These are phyloP conservation scores for Raddia guianensis DNA, from an alignment of 176 grass and related monocot species.

Conservation along the genomic window DNA sequence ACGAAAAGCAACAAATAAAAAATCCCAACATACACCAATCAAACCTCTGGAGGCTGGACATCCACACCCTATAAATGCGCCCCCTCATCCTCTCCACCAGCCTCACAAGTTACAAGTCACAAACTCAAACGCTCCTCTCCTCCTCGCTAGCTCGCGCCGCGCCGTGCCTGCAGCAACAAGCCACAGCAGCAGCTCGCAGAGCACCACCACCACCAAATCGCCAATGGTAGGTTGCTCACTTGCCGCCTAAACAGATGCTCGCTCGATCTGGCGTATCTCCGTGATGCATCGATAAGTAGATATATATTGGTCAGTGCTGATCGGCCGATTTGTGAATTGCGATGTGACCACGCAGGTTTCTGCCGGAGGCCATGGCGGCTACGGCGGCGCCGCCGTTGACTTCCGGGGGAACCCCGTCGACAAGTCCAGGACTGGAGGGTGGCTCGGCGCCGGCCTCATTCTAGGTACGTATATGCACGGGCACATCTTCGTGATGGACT, in stretches of 20 bases:
- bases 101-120: not conserved
- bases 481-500: not conserved
- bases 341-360: slow-evolving; percentile 53
- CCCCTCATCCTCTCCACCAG: not conserved
- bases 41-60: not conserved
- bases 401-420: slow-evolving; percentile 72
- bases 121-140: slow-evolving; percentile 28
- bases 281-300: not conserved
- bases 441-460: slow-evolving; percentile 84
- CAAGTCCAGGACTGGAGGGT: slow-evolving; percentile 77
- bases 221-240: slow-evolving; percentile 12
- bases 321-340: not conserved
- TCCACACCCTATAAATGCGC: slow-evolving; percentile 37
- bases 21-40: slow-evolving; percentile 9
- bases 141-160: not conserved
- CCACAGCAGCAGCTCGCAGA: not conserved
- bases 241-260: too few species aligned
- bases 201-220: not conserved
- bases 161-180: not conserved
- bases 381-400: slow-evolving; percentile 45
- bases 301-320: not conserved
- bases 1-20: not conserved
- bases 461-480: slow-evolving; percentile 39
- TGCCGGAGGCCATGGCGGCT: slow-evolving; percentile 44
- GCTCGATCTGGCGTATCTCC: not conserved